Conservation (phyloP, 306 rosid species). For the Gleditsia sinensis region DNA sequence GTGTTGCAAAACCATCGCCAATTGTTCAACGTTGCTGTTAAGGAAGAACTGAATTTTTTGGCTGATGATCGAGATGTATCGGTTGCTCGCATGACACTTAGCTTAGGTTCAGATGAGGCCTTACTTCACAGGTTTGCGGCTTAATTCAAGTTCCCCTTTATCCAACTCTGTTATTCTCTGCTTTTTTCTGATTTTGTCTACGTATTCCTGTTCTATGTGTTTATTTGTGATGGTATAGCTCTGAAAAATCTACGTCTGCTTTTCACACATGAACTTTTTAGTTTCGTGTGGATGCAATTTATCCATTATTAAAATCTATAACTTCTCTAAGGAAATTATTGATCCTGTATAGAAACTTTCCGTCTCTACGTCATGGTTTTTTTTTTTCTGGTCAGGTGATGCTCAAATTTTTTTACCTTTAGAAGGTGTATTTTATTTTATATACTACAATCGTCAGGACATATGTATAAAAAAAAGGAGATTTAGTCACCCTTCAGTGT, state of each 20-base stretch:
- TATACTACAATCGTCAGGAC: background rate
- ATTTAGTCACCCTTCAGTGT: background rate
- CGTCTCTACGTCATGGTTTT: no score
- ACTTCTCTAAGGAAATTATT: background rate
- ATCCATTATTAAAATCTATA: background rate
- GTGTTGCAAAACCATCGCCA: conserved; percentile 86
- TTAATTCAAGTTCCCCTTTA: background rate
- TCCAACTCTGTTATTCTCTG: background rate
- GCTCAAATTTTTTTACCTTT: background rate
- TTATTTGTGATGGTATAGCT: background rate
- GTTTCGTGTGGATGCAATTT: no score
- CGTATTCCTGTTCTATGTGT: background rate
- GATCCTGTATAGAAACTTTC: no score
- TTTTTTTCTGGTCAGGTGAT: background rate
- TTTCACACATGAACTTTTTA: no score
- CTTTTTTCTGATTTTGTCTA: background rate
- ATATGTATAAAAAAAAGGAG: background rate
- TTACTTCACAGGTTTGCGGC: conserved; percentile 64
- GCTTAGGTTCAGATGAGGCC: conserved; percentile 53
- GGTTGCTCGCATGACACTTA: conserved; percentile 46
- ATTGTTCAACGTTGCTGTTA: conserved; percentile 54
- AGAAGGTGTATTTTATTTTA: background rate
- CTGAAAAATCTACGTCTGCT: no score
- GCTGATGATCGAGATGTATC: conserved; percentile 59
- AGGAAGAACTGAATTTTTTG: conserved; percentile 58